Evolutionary conservation across 192 early-diverging fungal species (phyloP).

Genomic region (Helicostylum pulchrum): DNA sequence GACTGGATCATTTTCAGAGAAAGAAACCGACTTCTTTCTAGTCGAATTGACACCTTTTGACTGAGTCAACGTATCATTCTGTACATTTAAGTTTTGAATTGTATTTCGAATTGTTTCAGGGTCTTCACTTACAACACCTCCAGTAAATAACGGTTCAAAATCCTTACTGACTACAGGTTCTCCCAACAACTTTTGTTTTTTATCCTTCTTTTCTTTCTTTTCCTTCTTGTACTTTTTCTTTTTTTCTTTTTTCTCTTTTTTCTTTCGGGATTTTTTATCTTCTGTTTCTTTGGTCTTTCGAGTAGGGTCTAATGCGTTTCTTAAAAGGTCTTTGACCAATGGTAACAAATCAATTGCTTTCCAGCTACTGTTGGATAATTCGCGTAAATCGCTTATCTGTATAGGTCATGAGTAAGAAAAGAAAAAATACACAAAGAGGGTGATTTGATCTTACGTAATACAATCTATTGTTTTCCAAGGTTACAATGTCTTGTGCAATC

Average conservation of each 20-base stretch:
- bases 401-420: not conserved
- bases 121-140: not conserved
- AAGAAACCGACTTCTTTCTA: not conserved
- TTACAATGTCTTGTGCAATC: constrained; percentile 43
- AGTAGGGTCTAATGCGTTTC: constrained; percentile 38
- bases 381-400: constrained; percentile 44
- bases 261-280: not conserved
- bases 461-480: constrained; percentile 43
- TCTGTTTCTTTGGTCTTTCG: constrained; percentile 2
- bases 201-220: not conserved
- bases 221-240: constrained; percentile 32
- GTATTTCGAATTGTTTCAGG: constrained; percentile 3
- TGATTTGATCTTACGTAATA: constrained; percentile 27
- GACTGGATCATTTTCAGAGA: not conserved
- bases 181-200: not conserved
- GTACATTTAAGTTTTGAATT: not conserved
- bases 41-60: not conserved
- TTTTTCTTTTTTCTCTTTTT: constrained; percentile 27
- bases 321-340: constrained; percentile 48
- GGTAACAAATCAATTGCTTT: constrained; percentile 46
- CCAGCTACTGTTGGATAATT: constrained; percentile 51
- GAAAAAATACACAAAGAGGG: not conserved
- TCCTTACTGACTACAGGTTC: no score
- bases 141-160: no score
- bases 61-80: not conserved